Conservation (phyloP, 495 filamentous ascomycete genomes). For the Penicillium diatomitis region DNA sequence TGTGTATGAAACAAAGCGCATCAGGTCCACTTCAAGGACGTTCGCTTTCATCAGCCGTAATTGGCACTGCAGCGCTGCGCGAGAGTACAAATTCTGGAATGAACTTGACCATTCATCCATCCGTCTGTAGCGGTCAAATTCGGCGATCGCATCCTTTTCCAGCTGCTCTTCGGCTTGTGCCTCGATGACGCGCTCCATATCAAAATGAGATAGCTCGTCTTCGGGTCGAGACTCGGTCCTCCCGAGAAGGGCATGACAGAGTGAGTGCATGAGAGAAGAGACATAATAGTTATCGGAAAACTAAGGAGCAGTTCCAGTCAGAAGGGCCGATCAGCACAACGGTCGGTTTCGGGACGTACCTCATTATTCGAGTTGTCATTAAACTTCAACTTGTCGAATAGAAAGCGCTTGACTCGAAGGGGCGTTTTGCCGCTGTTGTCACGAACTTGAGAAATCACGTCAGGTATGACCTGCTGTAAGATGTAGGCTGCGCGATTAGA, state of each 20-base stretch:
- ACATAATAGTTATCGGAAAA: slow-evolving; percentile 86
- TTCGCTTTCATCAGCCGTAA: slow-evolving; percentile 62
- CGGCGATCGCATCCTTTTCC: slow-evolving; percentile 61
- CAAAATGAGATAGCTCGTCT: slow-evolving; percentile 35
- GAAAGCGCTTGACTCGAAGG: slow-evolving; percentile 60
- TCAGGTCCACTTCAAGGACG: slow-evolving; percentile 49
- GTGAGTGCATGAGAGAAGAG: slow-evolving; percentile 65
- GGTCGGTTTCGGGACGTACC: slow-evolving; percentile 23
- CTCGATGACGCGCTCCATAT: slow-evolving; percentile 40
- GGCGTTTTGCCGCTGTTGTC: slow-evolving; percentile 71
- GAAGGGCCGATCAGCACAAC: neutral
- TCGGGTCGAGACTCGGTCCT: slow-evolving; percentile 29
- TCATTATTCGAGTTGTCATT: slow-evolving; percentile 89
- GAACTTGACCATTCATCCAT: slow-evolving; percentile 92
- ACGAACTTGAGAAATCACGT: slow-evolving; percentile 68
- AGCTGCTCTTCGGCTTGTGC: slow-evolving; percentile 55
- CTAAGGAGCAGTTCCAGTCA: slow-evolving; percentile 13
- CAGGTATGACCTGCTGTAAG: slow-evolving; percentile 71
- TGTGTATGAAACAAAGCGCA: slow-evolving; percentile 74
- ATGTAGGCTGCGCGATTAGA: slow-evolving; percentile 71
- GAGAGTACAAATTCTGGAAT: slow-evolving; percentile 84
- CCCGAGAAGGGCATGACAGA: slow-evolving; percentile 67
- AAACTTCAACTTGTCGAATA: slow-evolving; percentile 79
- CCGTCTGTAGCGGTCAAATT: slow-evolving; percentile 81
- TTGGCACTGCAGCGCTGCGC: slow-evolving; percentile 71